Base-by-base conservation (phyloP, 805 yeast genomes). In the Dipodascus geniculatus region DNA sequence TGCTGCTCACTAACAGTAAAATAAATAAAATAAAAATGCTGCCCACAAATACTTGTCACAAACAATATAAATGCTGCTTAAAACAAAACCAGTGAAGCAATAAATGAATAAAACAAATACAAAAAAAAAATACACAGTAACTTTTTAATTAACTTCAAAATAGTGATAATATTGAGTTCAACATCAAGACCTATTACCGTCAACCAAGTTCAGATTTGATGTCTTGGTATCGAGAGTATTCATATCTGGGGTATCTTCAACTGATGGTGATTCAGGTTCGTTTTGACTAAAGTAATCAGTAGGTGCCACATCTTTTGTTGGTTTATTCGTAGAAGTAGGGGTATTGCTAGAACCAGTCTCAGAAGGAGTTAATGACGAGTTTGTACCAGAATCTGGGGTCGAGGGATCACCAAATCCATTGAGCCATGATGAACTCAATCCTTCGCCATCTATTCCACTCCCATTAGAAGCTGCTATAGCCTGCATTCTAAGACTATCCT, bases 391-490 rank as follows among this genome's bases (percentile, higher is more conserved):
- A 38, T 38, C 44, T 38, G 44, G 44, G 6, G 44, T 38, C 14
- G 44, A 38, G 6, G 44, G 44, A 38, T 38, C 44, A 11, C 44
- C 44, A 38, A 38, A 38, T 16, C 20, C 20, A n/a, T 38, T 38
- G 4, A 38, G 14, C 20, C 17, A 17, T n/a, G 20, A n/a, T 38
- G 44, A n/a, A 38, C 44, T n/a, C 19, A n/a, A 16, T 47, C 24
- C 55, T 2, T 50, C 56, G 1, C 48, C 54, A 23, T 50, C 57
- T 22, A 38, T 38, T 2, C 51, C 56, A 9, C 53, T 48, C 22
- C 55, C 58, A 24, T 53, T 53, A 16, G 53, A 48, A 14, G 50
- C 55, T 33, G 51, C 53, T 22, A 50, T 52, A 31, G 50, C 48
- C 47, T 53, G 55, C 28, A 53, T 28, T 19, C 52, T 22, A 22